Percentiles rank a stretch among this genome's conserved stretches.
Evolutionary conservation across 2,329 filamentous ascomycete genomes (phyloP).

Genomic region (Zymoseptoria pseudotritici): DNA sequence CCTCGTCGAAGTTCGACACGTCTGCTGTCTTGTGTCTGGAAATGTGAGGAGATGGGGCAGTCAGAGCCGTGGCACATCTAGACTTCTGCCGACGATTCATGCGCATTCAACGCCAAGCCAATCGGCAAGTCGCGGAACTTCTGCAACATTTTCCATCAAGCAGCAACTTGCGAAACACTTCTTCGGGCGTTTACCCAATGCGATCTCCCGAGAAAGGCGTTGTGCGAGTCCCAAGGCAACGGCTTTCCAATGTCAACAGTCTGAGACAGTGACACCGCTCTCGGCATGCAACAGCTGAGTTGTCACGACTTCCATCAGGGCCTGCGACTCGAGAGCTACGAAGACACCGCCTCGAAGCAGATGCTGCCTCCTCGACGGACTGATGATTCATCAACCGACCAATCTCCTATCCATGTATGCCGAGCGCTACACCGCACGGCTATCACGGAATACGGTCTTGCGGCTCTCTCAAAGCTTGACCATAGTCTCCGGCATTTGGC

Average conservation of each 20-base stretch:
- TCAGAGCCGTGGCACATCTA: neutral
- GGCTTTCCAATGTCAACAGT: neutral
- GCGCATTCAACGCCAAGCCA: neutral
- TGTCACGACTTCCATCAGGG: too few species aligned
- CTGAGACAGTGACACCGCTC: too few species aligned
- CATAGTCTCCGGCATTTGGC: conserved; percentile 72
- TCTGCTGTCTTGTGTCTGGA: too few species aligned
- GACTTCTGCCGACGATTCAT: neutral
- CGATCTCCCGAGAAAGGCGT: neutral
- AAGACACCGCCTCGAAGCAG: too few species aligned
- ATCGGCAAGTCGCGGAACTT: neutral
- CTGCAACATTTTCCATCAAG: neutral
- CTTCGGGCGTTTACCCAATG: neutral
- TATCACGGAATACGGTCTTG: conserved; percentile 7
- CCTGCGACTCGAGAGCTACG: too few species aligned
- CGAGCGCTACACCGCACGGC: neutral
- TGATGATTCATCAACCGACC: neutral
- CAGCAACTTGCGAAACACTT: neutral
- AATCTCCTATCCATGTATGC: neutral
- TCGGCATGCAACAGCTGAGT: too few species aligned
- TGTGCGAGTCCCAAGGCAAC: neutral
- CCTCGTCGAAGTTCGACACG: too few species aligned
- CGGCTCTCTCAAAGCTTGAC: conserved; percentile 38
- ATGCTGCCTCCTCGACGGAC: neutral
- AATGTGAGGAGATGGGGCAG: neutral